A percentile compares a stretch with the other conserved stretches of the same genome.
phyloP scores from a whole-genome alignment of 805 yeast genomes.

The Sugiyamaella chiloensis region DNA sequence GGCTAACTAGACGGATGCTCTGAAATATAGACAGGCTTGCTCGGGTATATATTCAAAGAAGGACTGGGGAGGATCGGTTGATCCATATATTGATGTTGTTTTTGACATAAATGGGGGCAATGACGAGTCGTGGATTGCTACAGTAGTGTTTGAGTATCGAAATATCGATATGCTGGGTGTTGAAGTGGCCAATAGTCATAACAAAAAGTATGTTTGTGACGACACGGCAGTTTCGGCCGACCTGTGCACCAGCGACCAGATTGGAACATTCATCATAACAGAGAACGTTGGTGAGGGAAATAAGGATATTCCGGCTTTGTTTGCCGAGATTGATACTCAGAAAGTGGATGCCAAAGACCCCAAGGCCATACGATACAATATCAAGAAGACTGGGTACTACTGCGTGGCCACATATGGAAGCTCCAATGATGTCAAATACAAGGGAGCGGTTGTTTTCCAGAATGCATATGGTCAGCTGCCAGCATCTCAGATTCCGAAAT shows the following conservation, averaged over 20 bases:
- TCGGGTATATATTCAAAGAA: conserved; percentile 84
- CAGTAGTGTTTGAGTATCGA: conserved; percentile 78
- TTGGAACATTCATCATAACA: conserved; percentile 61
- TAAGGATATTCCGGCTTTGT: conserved; percentile 25
- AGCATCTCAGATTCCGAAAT: conserved; percentile 86
- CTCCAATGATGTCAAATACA: conserved; percentile 42
- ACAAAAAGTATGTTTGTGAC: conserved; percentile 68
- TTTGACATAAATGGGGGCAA: conserved; percentile 30
- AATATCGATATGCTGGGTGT: conserved; percentile 71
- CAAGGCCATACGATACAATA: conserved; percentile 58
- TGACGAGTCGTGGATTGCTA: conserved; percentile 45
- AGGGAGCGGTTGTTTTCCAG: conserved; percentile 75
- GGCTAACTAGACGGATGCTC: conserved; percentile 14
- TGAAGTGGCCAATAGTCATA: conserved; percentile 30
- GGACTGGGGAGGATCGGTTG: conserved; percentile 79
- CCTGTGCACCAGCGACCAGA: conserved; percentile 52
- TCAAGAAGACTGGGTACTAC: conserved; percentile 81
- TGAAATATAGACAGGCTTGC: conserved; percentile 63
- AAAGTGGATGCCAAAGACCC: conserved; percentile 56
- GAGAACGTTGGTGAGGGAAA: conserved; percentile 38
- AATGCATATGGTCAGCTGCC: conserved; percentile 88
- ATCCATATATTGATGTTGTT: conserved; percentile 54
- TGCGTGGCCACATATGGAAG: conserved; percentile 70
- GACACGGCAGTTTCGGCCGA: conserved; percentile 54
- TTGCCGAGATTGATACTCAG: conserved; percentile 55